A percentile compares a stretch with the other conserved stretches of the same genome.
Conservation (phyloP, 768 basidiomycete species). For the Trametes cinnabarina region DNA sequence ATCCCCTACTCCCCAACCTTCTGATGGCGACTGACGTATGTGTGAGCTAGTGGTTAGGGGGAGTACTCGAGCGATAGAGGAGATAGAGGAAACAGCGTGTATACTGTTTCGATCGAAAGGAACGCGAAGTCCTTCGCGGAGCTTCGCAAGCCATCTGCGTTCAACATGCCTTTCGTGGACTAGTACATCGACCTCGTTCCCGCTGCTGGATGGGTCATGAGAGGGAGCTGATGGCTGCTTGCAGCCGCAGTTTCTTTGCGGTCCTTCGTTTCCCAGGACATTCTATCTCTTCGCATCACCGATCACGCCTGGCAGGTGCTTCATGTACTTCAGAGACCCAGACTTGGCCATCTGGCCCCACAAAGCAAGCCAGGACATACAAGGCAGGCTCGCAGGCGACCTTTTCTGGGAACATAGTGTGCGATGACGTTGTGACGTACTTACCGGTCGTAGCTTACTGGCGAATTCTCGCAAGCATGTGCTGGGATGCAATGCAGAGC, state of each 20-base stretch:
- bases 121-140: neutral
- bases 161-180: neutral
- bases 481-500: neutral
- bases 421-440: neutral
- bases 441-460: neutral
- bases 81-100: too few relatives aligned
- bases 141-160: neutral
- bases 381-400: neutral
- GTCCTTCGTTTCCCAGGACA: neutral
- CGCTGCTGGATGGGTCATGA: too few relatives aligned
- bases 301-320: neutral
- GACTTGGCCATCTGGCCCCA: constrained; percentile 11
- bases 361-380: constrained; percentile 21
- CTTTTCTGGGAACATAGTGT: neutral
- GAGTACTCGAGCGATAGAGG: too few relatives aligned
- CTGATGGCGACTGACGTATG: too few relatives aligned
- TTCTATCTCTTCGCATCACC: neutral
- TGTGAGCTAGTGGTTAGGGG: too few relatives aligned
- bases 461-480: neutral
- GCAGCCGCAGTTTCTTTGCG: neutral
- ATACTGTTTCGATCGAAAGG: too few relatives aligned
- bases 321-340: neutral
- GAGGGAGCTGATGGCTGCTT: neutral
- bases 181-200: neutral
- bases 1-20: neutral